Evolutionary conservation across 805 yeast genomes (phyloP), one percentile per base, ranked within the genome.

Genomic region (Myxozyma mucilagina): DNA sequence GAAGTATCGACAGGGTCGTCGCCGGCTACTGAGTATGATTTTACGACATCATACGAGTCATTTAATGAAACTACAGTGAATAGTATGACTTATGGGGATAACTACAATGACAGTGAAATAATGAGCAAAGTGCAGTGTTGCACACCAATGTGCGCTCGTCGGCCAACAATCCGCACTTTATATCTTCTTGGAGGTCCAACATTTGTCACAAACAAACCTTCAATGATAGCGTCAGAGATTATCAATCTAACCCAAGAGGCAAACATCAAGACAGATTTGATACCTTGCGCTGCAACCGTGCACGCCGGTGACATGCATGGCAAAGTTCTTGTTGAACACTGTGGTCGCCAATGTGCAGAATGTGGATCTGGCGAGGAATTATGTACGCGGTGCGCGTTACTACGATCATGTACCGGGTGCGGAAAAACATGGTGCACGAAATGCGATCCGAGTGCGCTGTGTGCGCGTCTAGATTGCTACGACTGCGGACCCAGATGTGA

Each of bases 401-500:
- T 53, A 39, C 61, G 67, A 6, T 53, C 63, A 9, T 63, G 67
- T 44, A 48, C 59, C 13, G 59, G 57, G 32, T 63, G 67, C 29
- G 51, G 42, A 20, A 57, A 57, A 45, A 57, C 55, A 29, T 63
- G 67, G 67, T 63, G 67, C 44, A 44, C 49, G 47, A 43, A 41
- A 6, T 63, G 67, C 48, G 67, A 63, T 52, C 60, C 60, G 24
- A 9, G 39, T 7, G 55, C 53, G 14, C n/a, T 44, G 31, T 45
- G 53, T n/a, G 53, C 63, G 9, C 49, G 35, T n/a, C 35, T 57
- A 6, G 67, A 63, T 39, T 63, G 67, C 63, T 63, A 63, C 38
- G 67, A 63, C 53, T 63, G 67, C 47, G 67, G 67, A 7, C 61
- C 58, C 5, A 63, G 66, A 5, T 63, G 67, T 45, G 60, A 53